Base-by-base conservation (phyloP, 129 eudicot species). In the Centrapalus pauciflorus region DNA sequence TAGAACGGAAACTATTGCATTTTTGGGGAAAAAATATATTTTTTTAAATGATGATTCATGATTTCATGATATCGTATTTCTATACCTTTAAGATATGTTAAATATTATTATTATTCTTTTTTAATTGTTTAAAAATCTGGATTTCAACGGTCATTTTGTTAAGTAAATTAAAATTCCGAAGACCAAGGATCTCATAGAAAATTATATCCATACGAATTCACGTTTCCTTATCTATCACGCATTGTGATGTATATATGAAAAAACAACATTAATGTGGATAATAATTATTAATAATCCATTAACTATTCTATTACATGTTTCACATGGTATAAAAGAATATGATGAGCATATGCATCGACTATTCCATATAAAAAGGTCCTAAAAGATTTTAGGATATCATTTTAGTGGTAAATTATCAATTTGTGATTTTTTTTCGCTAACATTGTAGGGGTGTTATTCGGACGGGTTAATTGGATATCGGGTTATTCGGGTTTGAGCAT, bases 121-220 rank as follows among this genome's bases (percentile, higher is more conserved):
- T 54, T 27, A 52, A 67, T n/a, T n/a, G n/a, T n/a, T n/a, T n/a
- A n/a, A n/a, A n/a, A 63, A 67, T 24, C 52, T 67, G 73, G 63
- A 12, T 6, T 34, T 33, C 16, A 7, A 23, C 13, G 25, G 1
- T 24, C 35, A 1, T 50, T 4, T 9, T 32, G 12, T 26, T 13
- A 24, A 23, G 7, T 23, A 27, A 35, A 67, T 51, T 19, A 50
- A 30, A 32, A 3, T 33, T 9, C 73, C 73, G 54, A 23, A 52
- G 50, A 67, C 32, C 35, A n/a, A 54, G 73, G 63, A 67, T 34
- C 64, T 67, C 52, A 54, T 25, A 55, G 10, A 25, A 4, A 33
- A 61, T 14, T 61, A 32, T 14, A 16, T 3, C 11, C 16, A 29
- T 14, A 56, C 4, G 29, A 8, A 32, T 54, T 32, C 21, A 52